Evolutionary conservation across 345 rosid genomes (phyloP).

Genomic region (Salix exigua): DNA sequence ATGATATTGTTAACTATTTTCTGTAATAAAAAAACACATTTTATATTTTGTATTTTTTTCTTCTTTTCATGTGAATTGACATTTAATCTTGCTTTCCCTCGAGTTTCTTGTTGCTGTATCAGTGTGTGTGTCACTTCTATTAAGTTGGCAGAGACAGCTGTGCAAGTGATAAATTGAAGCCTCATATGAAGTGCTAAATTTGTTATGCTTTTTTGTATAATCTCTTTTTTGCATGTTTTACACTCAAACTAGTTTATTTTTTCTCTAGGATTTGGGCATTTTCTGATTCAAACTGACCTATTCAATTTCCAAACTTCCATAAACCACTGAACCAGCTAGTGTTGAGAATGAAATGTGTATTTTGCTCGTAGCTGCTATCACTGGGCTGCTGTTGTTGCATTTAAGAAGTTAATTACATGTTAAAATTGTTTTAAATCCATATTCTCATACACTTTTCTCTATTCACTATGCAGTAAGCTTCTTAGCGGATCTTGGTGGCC

Average conservation of each 20-base stretch:
- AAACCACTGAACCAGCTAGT: neutral
- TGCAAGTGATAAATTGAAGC: too few relatives aligned
- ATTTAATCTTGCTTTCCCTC: too few relatives aligned
- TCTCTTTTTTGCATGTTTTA: neutral
- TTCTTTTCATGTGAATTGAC: too few relatives aligned
- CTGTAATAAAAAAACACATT: too few relatives aligned
- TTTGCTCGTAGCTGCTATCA: neutral
- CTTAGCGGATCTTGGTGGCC: conserved; percentile 98
- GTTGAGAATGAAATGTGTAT: neutral
- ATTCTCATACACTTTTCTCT: conserved; percentile 10
- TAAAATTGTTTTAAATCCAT: neutral
- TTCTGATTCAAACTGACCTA: neutral
- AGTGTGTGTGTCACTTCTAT: too few relatives aligned
- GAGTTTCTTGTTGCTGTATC: too few relatives aligned
- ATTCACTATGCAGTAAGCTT: conserved; percentile 71
- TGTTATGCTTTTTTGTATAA: too few relatives aligned
- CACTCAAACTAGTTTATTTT: neutral
- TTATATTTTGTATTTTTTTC: too few relatives aligned
- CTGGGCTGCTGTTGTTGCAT: neutral
- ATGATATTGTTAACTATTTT: too few relatives aligned
- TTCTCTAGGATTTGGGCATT: neutral
- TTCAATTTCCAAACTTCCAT: neutral
- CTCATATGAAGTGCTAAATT: too few relatives aligned
- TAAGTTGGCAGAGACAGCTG: too few relatives aligned
- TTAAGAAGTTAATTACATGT: neutral